Conservation (phyloP, 805 yeast genomes). For the Kockiozyma suomiensis region DNA sequence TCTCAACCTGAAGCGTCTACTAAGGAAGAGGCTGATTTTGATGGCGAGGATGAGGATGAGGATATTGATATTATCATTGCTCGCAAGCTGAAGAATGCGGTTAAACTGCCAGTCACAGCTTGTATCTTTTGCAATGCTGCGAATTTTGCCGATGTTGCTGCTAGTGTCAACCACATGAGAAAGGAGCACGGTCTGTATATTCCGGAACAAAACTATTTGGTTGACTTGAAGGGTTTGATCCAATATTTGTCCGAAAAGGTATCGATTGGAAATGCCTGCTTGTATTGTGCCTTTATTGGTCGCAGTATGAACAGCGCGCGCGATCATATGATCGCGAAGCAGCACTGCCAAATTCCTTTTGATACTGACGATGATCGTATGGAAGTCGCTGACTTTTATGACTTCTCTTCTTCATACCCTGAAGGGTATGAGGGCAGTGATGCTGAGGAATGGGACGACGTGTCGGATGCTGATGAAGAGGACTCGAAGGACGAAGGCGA, state of each 20-base stretch:
- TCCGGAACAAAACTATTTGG: slow-evolving; percentile 76
- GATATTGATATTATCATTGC: slow-evolving; percentile 26
- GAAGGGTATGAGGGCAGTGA: slow-evolving; percentile 32
- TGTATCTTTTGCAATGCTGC: slow-evolving; percentile 50
- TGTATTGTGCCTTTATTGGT: slow-evolving; percentile 85
- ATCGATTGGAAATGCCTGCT: slow-evolving; percentile 79
- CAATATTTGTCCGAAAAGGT: slow-evolving; percentile 75
- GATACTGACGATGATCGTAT: slow-evolving; percentile 77
- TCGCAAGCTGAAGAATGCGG: slow-evolving; percentile 31
- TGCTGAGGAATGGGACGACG: slow-evolving; percentile 45
- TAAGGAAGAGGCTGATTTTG: background rate
- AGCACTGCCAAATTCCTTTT: slow-evolving; percentile 88
- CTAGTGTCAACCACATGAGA: slow-evolving; percentile 75
- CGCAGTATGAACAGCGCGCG: slow-evolving; percentile 79
- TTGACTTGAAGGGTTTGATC: slow-evolving; percentile 72
- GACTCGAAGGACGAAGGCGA: slow-evolving; percentile 45
- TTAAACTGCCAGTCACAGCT: slow-evolving; percentile 41
- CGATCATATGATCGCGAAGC: slow-evolving; percentile 82
- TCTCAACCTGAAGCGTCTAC: background rate
- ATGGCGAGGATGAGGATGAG: slow-evolving; percentile 25
- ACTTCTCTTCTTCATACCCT: slow-evolving; percentile 68
- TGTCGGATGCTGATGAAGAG: slow-evolving; percentile 44
- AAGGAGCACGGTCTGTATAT: slow-evolving; percentile 79
- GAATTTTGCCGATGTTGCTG: slow-evolving; percentile 56
- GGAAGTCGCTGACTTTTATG: slow-evolving; percentile 79